These are phyloP conservation scores for Chionographis japonica DNA, from an alignment of 106 monocot genomes.

Conservation along the genomic window DNA sequence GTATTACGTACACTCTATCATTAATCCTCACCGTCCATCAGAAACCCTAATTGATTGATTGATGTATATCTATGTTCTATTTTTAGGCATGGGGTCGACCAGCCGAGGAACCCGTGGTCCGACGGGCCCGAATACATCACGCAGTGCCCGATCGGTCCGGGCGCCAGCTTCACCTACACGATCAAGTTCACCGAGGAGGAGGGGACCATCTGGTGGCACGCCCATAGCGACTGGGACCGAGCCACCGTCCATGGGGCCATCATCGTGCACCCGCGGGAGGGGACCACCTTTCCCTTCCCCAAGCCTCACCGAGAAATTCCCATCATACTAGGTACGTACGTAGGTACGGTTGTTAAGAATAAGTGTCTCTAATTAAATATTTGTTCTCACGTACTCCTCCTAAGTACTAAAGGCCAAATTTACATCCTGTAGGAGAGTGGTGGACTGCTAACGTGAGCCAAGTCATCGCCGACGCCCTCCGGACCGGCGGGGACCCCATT, in stretches of 20 bases:
- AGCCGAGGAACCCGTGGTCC: conserved; percentile 28
- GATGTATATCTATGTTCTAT: too few relatives aligned
- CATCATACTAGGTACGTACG: conserved; percentile 11
- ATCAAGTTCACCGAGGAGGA: conserved; percentile 16
- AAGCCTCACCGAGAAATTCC: conserved; percentile 13
- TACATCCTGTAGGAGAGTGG: conserved; percentile 27
- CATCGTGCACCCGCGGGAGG: conserved; percentile 12
- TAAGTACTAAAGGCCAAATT: too few relatives aligned
- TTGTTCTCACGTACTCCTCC: too few relatives aligned
- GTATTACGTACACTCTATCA: too few relatives aligned
- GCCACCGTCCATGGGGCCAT: conserved; percentile 39
- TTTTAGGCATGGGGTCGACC: conserved; percentile 34
- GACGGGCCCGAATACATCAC: conserved; percentile 42
- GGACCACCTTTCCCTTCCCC: conserved; percentile 18
- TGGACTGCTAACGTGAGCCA: conserved; percentile 16
- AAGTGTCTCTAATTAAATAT: too few relatives aligned
- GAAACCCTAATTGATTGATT: too few relatives aligned
- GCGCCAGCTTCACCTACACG: conserved; percentile 11
- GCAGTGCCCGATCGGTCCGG: conserved; percentile 29
- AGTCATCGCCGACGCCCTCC: neutral
- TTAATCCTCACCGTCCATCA: too few relatives aligned
- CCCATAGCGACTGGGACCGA: conserved; percentile 26
- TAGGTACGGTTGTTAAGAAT: too few relatives aligned
- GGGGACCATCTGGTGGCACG: conserved; percentile 45
- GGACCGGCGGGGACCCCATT: conserved; percentile 14